Conservation (phyloP, 305 asterid genomes). For the Fraxinus dipetala region DNA sequence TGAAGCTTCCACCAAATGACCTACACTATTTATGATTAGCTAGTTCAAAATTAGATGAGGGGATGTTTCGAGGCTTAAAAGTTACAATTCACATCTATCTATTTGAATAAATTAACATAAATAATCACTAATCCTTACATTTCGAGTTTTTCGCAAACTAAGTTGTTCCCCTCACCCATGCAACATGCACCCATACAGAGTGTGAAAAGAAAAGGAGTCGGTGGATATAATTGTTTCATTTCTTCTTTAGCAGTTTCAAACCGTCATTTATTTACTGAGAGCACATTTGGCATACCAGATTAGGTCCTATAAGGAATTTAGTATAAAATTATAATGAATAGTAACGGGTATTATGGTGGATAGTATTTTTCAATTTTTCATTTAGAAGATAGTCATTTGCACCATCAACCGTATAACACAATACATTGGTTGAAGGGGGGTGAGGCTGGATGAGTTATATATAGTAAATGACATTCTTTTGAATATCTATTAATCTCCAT, state of each 20-base stretch:
- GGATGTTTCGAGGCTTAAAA: not conserved
- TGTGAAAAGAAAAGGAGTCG: not conserved
- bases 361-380: not conserved
- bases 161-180: not conserved
- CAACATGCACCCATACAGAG: not conserved
- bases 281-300: not conserved
- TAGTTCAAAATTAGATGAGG: not conserved
- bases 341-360: not conserved
- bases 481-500: not conserved
- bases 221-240: not conserved
- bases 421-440: not conserved
- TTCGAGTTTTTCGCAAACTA: not conserved
- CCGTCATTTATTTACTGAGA: not conserved
- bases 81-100: not conserved
- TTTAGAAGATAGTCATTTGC: not conserved
- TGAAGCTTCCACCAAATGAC: not conserved
- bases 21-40: not conserved
- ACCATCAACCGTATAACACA: not conserved
- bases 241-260: not conserved
- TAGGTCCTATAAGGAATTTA: not conserved
- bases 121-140: not conserved
- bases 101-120: not conserved
- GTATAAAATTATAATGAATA: not conserved
- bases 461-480: not conserved
- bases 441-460: not conserved